phyloP scores from a whole-genome alignment of 2,329 filamentous ascomycete species.

The Fusarium oxysporum region DNA sequence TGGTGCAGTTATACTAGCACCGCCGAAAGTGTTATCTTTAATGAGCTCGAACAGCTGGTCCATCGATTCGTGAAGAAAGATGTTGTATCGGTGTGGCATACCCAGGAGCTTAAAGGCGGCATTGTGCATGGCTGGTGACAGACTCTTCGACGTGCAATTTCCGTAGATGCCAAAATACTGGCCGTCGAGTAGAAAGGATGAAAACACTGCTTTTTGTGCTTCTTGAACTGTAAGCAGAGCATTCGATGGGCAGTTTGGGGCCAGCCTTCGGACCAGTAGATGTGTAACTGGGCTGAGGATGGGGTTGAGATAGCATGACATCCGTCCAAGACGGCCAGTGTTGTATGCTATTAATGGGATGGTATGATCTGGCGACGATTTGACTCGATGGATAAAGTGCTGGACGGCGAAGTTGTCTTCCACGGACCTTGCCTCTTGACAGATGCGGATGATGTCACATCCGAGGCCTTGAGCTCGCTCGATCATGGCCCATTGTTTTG shows the following conservation, averaged over 20 bases:
- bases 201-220: background rate
- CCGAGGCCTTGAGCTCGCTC: background rate
- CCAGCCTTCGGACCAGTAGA: background rate
- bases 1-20: background rate
- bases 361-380: background rate
- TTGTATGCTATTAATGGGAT: constrained; percentile 7
- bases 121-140: constrained; percentile 9
- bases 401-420: constrained; percentile 6
- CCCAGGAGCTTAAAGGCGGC: background rate
- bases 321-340: background rate
- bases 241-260: background rate
- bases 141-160: background rate
- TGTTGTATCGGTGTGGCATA: constrained; percentile 1
- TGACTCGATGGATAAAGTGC: constrained; percentile 1
- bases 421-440: background rate
- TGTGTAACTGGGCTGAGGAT: constrained; percentile 12
- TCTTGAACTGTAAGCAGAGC: background rate
- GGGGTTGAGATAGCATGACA: background rate
- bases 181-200: background rate
- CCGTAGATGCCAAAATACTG: constrained; percentile 11
- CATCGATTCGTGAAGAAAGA: background rate
- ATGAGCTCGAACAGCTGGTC: background rate
- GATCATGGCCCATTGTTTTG: background rate
- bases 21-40: background rate
- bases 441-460: background rate